Conservation (phyloP, 2,329 filamentous ascomycete species). For the Ophiostoma sp. region DNA sequence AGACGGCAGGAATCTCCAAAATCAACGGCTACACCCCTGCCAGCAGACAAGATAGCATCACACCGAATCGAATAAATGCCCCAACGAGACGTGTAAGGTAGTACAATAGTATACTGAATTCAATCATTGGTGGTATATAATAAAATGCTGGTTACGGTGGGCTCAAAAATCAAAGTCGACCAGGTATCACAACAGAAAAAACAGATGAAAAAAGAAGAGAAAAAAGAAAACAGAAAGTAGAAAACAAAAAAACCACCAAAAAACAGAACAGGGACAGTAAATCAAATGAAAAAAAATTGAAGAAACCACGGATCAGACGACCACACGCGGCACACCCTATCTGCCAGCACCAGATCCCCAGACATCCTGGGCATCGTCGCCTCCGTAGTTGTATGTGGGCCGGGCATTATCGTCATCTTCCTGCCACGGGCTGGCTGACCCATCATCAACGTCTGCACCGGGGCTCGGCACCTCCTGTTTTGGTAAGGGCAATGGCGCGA, state of each 20-base stretch:
- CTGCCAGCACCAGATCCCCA: conserved; percentile 24
- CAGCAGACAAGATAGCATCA: too few species aligned
- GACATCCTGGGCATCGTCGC: conserved; percentile 28
- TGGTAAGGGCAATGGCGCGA: background rate
- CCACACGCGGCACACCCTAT: background rate
- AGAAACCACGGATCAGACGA: too few species aligned
- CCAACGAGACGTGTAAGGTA: background rate
- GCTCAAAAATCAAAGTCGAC: background rate
- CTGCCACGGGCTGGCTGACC: background rate
- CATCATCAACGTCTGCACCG: background rate
- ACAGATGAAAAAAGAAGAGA: background rate
- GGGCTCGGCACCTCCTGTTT: background rate
- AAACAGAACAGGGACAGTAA: background rate
- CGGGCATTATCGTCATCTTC: background rate
- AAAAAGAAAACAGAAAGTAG: background rate
- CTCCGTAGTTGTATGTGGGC: conserved; percentile 27
- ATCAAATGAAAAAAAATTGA: background rate
- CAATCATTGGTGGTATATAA: background rate
- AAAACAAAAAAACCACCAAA: background rate
- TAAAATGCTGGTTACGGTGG: conserved; percentile 1
- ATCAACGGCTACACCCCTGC: too few species aligned
- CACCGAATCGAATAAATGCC: too few species aligned
- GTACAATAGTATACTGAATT: background rate
- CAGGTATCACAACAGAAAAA: conserved; percentile 21
- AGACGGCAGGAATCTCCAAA: background rate